Base-by-base conservation (phyloP, 768 basidiomycete genomes). In the Pilatotrama ljubarskyi region DNA sequence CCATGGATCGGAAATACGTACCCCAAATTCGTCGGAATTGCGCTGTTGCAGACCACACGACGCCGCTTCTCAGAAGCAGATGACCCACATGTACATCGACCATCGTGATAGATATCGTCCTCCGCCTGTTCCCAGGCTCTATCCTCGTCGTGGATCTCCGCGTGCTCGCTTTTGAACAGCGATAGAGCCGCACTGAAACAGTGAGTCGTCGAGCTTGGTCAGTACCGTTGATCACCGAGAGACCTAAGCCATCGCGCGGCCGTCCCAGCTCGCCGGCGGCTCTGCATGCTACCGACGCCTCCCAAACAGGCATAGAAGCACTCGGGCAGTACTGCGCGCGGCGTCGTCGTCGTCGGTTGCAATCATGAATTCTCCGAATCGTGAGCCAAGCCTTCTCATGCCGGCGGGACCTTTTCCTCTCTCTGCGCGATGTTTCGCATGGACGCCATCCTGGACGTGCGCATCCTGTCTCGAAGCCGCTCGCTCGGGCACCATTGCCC, bases 371-470 rank as follows among this genome's bases (percentile, higher is more conserved):
- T 54, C 59, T 60, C 59, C 59, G 59, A 35, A 13, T 29, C 44
- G 35, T 38, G 38, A 38, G 36, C 32, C 57, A 50, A 58, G 57
- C 29, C 25, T 60, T 60, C 59, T 54, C 59, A 60, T 48, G 29
- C 20, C 25, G 8, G 24, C 29, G n/a, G 36, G 13, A 11, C 15
- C 11, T 53, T 32, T 32, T 22, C 26, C 46, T 48, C 20, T 24
- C 25, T 40, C 14, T 25, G 55, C 42, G n/a, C 40, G 24, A 11
- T 24, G 36, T 24, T 62, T 54, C 60, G 52, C 60, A 57, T 51
- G 60, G 43, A 26, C 20, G 49, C 37, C 54, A 42, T 43, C 41
- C 29, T 24, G n/a, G 17, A 37, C 36, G 51, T 36, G 46, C 51
- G 25, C 18, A 43, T 24, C 20, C 35, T 8, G 26, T 18, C 20